Evolutionary conservation across 306 rosid species (phyloP), one percentile per base, ranked within the genome.

Genomic region (Dryas octopetala): DNA sequence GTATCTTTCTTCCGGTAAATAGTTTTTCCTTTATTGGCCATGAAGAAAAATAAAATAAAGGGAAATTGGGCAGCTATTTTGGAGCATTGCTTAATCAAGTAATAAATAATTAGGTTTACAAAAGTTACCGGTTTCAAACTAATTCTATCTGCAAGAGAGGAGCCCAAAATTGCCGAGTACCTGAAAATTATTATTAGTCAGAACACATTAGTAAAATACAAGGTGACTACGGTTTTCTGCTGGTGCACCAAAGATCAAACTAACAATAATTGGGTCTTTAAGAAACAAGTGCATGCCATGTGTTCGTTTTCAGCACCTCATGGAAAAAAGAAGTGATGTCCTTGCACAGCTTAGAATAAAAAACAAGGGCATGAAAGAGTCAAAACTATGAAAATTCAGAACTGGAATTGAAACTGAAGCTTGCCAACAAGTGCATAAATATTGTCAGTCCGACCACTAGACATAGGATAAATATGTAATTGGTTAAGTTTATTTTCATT

Each of bases 161-260:
- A 54, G 66, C 98, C 98, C 96, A 91, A 86, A 71, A 94, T 90
- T 81, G 97, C 97, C 0, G 98, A 91, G 84, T 94, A 94, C 90
- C 98, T 94, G 87, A 77, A 61, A 78, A 78, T 79, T 60, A 82
- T 78, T 46, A 51, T 65, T 55, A 63, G 72, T 68, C 19, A 71
- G 72, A 76, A 54, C 15, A 54, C 51, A 44, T 66, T 26, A 71
- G 60, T 7, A 15, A 73, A 53, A 76, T 73, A 62, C 61, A 79
- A 44, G 12, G 38, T 14, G 61, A 77, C 15, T 66, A 61, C 13
- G 26, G 74, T 66, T 71, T 68, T 73, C 55, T 19, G 66, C 60
- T 44, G 41, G 17, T 5, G 41, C 51, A 40, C 19, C 50, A 70
- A 16, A 53, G 40, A 40, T 53, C 7, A 53, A 11, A 13, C 9